Evolutionary conservation across 1,139 yeast genomes (phyloP), one percentile per base, ranked within the genome.

Genomic region (Suhomyces bolitotheri): DNA sequence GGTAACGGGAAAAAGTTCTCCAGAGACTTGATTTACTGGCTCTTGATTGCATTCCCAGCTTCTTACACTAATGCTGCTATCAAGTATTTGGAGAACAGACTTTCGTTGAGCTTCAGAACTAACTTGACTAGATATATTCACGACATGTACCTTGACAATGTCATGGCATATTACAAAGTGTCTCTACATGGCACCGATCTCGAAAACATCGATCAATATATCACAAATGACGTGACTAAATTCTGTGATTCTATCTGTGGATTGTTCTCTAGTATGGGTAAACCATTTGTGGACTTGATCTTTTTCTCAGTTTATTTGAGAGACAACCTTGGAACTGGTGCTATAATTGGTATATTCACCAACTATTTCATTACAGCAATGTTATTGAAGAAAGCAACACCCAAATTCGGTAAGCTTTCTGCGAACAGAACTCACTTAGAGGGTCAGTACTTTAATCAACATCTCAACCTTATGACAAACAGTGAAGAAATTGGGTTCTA

Each of bases 401-500:
- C 97, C 9, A 76, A 90, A 17, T 86, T 90, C 58, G 96, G 95
- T n/a, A 77, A 76, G 50, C 64, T 89, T 38, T 77, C 90, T 13
- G 78, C 92, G 26, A 66, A 69, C 29, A 84, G 80, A 58, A 85
- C 95, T 4, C 78, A 77, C 31, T 75, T 90, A 22, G 97, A 90
- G 61, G 96, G 97, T 38, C 84, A 84, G 41, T 90, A 87, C 57
- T 85, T 90, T 55, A 89, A 86, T 50, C 86, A 87, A 45, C 95
- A 90, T 53, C 69, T 89, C 49, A 85, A 87, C 53, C 71, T 90
- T 54, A 88, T 88, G 55, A 82, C 86, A 38, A 90, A 90, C 54
- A 83, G 90, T 50, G 97, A 90, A 62, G 97, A 90, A 58, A 88
- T 90, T 52, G 95, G 96, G 0, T 90, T 90, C 56, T 90, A 89